Percentiles rank a stretch among this genome's conserved stretches.
phyloP scores from a whole-genome alignment of 2,329 filamentous ascomycete genomes.

The Pseudodiploospora longispora region DNA sequence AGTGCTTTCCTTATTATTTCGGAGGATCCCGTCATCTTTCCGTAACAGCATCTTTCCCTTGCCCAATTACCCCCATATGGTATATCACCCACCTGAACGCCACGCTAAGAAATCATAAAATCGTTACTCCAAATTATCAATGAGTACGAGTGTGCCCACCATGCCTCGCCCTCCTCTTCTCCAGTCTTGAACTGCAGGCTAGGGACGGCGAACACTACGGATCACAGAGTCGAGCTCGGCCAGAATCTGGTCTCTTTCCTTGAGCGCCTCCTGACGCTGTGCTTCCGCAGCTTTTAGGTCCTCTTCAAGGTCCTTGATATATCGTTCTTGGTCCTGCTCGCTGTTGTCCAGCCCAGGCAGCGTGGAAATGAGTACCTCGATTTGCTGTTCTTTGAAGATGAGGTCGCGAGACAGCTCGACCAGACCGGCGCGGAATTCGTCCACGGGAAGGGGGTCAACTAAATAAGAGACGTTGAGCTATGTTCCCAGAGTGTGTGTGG shows the following conservation, averaged over 20 bases:
- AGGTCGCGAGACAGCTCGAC: constrained; percentile 69
- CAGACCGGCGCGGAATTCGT: constrained; percentile 59
- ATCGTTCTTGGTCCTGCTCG: constrained; percentile 65
- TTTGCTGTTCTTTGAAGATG: constrained; percentile 74
- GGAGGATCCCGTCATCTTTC: too few species aligned
- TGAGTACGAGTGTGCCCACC: too few species aligned
- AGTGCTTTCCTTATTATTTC: too few species aligned
- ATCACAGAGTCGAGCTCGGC: constrained; percentile 54
- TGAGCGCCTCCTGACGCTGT: constrained; percentile 54
- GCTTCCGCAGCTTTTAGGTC: constrained; percentile 56
- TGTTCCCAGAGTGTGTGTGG: too few species aligned
- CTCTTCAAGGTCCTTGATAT: constrained; percentile 56
- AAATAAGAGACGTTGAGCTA: not conserved
- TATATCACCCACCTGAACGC: too few species aligned
- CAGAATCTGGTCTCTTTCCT: constrained; percentile 55
- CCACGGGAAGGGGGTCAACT: constrained; percentile 55
- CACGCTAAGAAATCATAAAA: too few species aligned
- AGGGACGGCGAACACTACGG: constrained; percentile 50
- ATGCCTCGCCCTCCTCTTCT: too few species aligned
- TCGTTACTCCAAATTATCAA: too few species aligned
- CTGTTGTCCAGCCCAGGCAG: constrained; percentile 73
- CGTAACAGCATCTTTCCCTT: too few species aligned
- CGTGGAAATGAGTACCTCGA: constrained; percentile 66
- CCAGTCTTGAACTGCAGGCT: constrained; percentile 12
- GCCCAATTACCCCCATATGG: too few species aligned